Percentiles rank a stretch among this genome's conserved stretches.
Evolutionary conservation across 805 yeast genomes (phyloP).

Genomic region (Clavispora carvajalis): DNA sequence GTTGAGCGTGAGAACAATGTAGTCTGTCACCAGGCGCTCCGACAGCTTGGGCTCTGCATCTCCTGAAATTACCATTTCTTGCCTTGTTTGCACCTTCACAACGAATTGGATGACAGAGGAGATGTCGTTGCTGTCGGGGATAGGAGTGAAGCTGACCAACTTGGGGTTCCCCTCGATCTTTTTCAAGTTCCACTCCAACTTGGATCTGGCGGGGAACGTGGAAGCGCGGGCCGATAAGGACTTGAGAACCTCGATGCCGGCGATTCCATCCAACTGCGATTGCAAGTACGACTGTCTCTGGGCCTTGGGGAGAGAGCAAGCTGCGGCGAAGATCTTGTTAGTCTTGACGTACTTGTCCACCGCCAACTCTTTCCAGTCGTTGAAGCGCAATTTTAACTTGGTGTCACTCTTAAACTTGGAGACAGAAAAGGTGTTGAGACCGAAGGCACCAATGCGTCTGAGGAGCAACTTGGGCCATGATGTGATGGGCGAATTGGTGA

Average conservation of each 20-base stretch:
- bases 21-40: slow-evolving; percentile 29
- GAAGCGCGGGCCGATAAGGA: slow-evolving; percentile 28
- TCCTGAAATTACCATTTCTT: slow-evolving; percentile 26
- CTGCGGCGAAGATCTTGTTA: slow-evolving; percentile 74
- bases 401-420: slow-evolving; percentile 43
- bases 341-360: slow-evolving; percentile 70
- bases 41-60: slow-evolving; percentile 18
- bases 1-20: slow-evolving; percentile 35
- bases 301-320: slow-evolving; percentile 26
- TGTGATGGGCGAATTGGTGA: slow-evolving; percentile 17
- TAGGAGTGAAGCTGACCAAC: slow-evolving; percentile 62
- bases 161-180: slow-evolving; percentile 70
- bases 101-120: slow-evolving; percentile 35
- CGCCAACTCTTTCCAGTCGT: slow-evolving; percentile 84
- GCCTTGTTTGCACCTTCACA: slow-evolving; percentile 34
- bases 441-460: slow-evolving; percentile 62
- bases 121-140: slow-evolving; percentile 44
- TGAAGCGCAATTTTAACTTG: slow-evolving; percentile 46
- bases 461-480: slow-evolving; percentile 44
- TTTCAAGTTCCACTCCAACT: slow-evolving; percentile 71
- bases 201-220: slow-evolving; percentile 49
- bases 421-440: slow-evolving; percentile 57
- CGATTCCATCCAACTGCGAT: slow-evolving; percentile 28
- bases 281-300: slow-evolving; percentile 42
- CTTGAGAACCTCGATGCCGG: slow-evolving; percentile 29